Evolutionary conservation across 2,329 filamentous ascomycete genomes (phyloP), one percentile per base, ranked within the genome.

Genomic region (Aspergillus latus): DNA sequence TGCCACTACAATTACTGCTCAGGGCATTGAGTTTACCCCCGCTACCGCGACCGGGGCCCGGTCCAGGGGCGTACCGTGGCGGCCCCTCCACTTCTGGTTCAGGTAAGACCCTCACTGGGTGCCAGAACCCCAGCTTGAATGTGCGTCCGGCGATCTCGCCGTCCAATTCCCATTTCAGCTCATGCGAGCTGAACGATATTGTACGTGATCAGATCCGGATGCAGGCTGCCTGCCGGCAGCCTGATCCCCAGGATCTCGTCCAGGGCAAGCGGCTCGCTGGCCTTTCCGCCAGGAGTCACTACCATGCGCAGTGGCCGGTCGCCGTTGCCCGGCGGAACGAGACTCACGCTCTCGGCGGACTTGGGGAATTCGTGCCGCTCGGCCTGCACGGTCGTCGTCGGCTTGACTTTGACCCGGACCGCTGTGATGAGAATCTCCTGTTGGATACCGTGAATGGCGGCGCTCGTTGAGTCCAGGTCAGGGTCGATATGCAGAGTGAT

Each of bases 121-220:
- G 16, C 42, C 11, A n/a, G 11, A 8, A 44, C 10, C 21, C n/a
- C 30, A 45, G 11, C 15, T 36, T 44, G 26, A 54, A 54, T 9
- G 15, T 26, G 16, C 49, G 29, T 5, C 45, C 52, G 9, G 45
- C 52, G 8, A 54, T 37, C 9, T 28, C 11, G n/a, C 52, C 45
- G 7, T 49, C 45, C 34, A 54, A 9, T 29, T 54, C 44, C 45
- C 45, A 54, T 4, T 16, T 34, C 39, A 54, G 13, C 4, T 34
- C 7, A 37, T 54, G 21, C 9, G 34, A 36, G 13, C 37, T n/a
- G 52, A 10, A 13, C 13, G 8, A 54, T 34, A 26, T 54, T 54
- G 37, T 54, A 54, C 16, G 52, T 54, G 21, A n/a, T 29, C 13
- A 54, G 48, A n/a, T 36, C 30, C 7, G 52, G 52, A 6, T 49